Percentiles rank a stretch among this genome's conserved stretches.
Evolutionary conservation across 208 protist genomes (phyloP).

Genomic region (Herpetomonas samuelpessoai): DNA sequence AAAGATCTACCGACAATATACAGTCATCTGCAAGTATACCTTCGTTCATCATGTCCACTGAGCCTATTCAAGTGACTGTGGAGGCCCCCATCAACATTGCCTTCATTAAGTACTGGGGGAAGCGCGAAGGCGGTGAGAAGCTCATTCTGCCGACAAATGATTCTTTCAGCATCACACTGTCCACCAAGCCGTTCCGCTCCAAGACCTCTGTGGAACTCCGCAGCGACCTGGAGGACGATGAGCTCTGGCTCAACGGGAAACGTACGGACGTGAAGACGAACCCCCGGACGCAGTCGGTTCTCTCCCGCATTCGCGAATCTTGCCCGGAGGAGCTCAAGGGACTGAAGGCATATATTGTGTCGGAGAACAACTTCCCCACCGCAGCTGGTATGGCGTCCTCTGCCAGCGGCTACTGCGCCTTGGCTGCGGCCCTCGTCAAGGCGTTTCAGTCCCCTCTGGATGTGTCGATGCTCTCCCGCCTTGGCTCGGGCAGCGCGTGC

Average conservation of each 20-base stretch:
- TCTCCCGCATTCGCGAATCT: conserved; percentile 47
- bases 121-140: conserved; percentile 94
- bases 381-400: conserved; percentile 99
- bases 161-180: conserved; percentile 97
- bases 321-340: conserved; percentile 41
- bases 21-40: too few species aligned
- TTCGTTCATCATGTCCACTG: conserved; percentile 29
- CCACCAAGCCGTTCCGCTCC: conserved; percentile 92
- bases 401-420: conserved; percentile 96
- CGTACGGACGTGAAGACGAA: conserved; percentile 63
- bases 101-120: conserved; percentile 99
- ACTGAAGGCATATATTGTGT: conserved; percentile 91
- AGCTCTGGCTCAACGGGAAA: conserved; percentile 96
- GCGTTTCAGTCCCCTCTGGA: conserved; percentile 64
- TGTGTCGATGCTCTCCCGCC: conserved; percentile 88
- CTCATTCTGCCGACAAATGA: conserved; percentile 95
- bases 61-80: conserved; percentile 72
- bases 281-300: conserved; percentile 76
- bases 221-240: conserved; percentile 67
- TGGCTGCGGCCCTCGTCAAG: conserved; percentile 85
- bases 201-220: conserved; percentile 93
- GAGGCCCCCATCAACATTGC: conserved; percentile 98
- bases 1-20: too few species aligned
- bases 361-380: conserved; percentile 99
- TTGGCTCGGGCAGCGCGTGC: conserved; percentile 97